Evolutionary conservation across 139 green algal genomes (phyloP).

Genomic region (Volvox reticuliferus): DNA sequence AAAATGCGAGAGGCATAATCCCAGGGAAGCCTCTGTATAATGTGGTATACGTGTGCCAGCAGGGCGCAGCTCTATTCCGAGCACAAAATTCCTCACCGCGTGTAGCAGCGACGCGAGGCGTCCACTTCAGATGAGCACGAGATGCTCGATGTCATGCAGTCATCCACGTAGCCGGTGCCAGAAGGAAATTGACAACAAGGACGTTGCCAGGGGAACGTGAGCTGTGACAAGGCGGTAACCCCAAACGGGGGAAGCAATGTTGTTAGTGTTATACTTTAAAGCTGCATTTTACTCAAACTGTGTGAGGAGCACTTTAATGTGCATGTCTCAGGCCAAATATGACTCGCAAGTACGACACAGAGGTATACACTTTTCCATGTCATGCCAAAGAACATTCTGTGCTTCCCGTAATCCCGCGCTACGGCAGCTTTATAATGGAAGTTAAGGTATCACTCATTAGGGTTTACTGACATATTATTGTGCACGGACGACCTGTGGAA

Average conservation of each 20-base stretch:
- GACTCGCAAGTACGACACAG: too few relatives aligned
- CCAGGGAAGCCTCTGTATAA: not conserved
- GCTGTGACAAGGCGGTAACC: not conserved
- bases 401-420: too few relatives aligned
- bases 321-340: too few relatives aligned
- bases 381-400: too few relatives aligned
- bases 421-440: too few relatives aligned
- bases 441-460: too few relatives aligned
- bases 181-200: not conserved
- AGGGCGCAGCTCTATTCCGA: not conserved
- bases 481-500: too few relatives aligned
- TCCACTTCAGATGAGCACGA: not conserved
- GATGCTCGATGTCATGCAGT: constrained; percentile 31
- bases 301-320: too few relatives aligned
- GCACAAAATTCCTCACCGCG: constrained; percentile 7
- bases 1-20: not conserved
- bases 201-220: not conserved
- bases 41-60: constrained; percentile 1
- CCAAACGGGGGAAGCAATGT: not conserved
- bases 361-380: too few relatives aligned
- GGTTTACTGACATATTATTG: too few relatives aligned
- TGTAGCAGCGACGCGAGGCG: constrained; percentile 17
- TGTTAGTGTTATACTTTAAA: not conserved
- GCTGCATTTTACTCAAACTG: not conserved
- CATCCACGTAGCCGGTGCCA: not conserved